Evolutionary conservation across 225 moss, liverwort and hornwort genomes (phyloP).

Genomic region (Takakia lepidozioides): DNA sequence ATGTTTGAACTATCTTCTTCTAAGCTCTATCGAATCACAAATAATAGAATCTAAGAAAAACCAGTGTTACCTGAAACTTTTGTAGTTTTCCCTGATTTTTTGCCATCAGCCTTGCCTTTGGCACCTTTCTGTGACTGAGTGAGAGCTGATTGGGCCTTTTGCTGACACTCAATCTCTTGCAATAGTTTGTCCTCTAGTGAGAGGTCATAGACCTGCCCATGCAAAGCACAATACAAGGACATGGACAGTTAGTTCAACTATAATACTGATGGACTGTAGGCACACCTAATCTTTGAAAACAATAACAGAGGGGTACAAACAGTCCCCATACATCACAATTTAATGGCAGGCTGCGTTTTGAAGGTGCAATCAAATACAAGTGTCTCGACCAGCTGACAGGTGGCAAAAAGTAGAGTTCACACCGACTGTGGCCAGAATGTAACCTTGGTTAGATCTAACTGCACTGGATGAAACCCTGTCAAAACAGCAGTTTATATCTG

Average conservation of each 20-base stretch:
- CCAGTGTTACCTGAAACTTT: slow-evolving; percentile 25
- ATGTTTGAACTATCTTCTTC: neutral
- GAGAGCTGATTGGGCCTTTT: slow-evolving; percentile 37
- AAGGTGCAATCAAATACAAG: neutral
- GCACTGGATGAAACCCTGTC: neutral
- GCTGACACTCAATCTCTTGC: slow-evolving; percentile 57
- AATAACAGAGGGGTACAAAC: too few relatives aligned
- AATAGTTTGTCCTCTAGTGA: slow-evolving; percentile 68
- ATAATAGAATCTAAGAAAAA: neutral
- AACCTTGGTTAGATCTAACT: neutral
- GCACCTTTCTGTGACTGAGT: slow-evolving; percentile 16
- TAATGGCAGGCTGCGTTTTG: neutral
- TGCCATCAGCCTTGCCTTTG: slow-evolving; percentile 19
- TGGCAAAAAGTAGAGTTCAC: neutral
- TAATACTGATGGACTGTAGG: neutral
- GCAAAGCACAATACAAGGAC: neutral
- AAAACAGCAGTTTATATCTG: slow-evolving; percentile 4
- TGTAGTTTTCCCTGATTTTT: slow-evolving; percentile 11
- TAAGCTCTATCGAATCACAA: neutral
- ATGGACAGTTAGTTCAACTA: neutral
- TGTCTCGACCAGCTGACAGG: neutral
- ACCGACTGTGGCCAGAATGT: neutral
- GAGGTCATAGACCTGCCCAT: slow-evolving; percentile 55
- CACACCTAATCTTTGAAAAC: too few relatives aligned
- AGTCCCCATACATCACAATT: too few relatives aligned